phyloP scores from a whole-genome alignment of 768 basidiomycete genomes.

The Butyriboletus loyo region DNA sequence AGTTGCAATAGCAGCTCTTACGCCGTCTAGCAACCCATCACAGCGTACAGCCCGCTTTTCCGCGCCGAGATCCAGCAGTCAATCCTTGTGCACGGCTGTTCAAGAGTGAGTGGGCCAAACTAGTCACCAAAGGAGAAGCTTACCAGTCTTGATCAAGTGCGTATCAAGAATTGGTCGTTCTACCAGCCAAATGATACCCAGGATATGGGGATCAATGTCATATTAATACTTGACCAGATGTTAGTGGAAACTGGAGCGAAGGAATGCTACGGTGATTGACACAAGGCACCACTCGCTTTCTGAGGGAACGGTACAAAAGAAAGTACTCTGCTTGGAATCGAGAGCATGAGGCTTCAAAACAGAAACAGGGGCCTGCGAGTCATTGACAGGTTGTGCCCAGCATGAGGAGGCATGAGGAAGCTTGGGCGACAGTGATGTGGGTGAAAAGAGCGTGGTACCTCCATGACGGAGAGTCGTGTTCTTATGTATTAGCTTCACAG shows the following conservation, averaged over 20 bases:
- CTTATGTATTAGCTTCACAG: conserved; percentile 1
- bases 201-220: neutral
- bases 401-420: neutral
- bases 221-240: neutral
- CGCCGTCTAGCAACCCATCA: neutral
- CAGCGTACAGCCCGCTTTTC: conserved; percentile 9
- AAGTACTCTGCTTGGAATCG: neutral
- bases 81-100: neutral
- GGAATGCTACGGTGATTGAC: neutral
- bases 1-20: neutral
- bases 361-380: neutral
- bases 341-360: neutral
- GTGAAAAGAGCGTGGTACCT: conserved; percentile 3
- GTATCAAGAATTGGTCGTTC: conserved; percentile 1
- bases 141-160: neutral
- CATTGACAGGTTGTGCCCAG: neutral
- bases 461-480: conserved; percentile 9
- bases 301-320: neutral
- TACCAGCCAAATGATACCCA: neutral
- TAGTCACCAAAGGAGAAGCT: neutral
- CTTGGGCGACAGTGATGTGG: neutral
- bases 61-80: neutral
- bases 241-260: neutral
- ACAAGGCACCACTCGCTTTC: neutral
- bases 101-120: neutral